Evolutionary conservation across 2,329 filamentous ascomycete species (phyloP).

Genomic region (Sporothrix curviconia): DNA sequence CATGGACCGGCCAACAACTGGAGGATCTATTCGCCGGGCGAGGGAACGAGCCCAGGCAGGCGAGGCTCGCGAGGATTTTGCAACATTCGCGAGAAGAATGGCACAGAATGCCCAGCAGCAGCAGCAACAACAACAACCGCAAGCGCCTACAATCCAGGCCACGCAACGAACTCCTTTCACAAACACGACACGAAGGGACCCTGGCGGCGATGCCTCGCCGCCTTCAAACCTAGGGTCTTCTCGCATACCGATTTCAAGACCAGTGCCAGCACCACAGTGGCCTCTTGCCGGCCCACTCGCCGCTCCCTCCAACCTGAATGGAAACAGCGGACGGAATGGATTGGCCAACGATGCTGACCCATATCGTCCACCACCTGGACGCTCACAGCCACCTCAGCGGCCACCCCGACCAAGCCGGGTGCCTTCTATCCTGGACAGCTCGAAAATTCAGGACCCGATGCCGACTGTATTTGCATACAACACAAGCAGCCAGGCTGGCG

Average conservation of each 20-base stretch:
- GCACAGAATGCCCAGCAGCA: slow-evolving; percentile 15
- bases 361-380: slow-evolving; percentile 46
- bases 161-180: slow-evolving; percentile 22
- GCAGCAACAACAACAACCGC: slow-evolving; percentile 1
- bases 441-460: slow-evolving; percentile 49
- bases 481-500: background rate
- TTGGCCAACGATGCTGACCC: slow-evolving; percentile 28
- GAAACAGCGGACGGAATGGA: slow-evolving; percentile 13
- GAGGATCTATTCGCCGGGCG: slow-evolving; percentile 47
- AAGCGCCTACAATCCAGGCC: slow-evolving; percentile 18
- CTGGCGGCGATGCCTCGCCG: slow-evolving; percentile 18
- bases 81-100: slow-evolving; percentile 22
- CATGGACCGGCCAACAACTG: slow-evolving; percentile 40
- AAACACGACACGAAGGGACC: slow-evolving; percentile 25
- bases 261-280: slow-evolving; percentile 47
- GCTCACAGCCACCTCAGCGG: slow-evolving; percentile 47
- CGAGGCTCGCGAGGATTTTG: slow-evolving; percentile 26
- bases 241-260: slow-evolving; percentile 41
- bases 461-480: slow-evolving; percentile 40
- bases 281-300: slow-evolving; percentile 39
- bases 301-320: slow-evolving; percentile 25
- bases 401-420: slow-evolving; percentile 55
- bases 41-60: slow-evolving; percentile 47
- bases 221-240: background rate
- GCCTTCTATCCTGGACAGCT: slow-evolving; percentile 52